Evolutionary conservation across 345 rosid species (phyloP).

Genomic region (Corymbia maculata): DNA sequence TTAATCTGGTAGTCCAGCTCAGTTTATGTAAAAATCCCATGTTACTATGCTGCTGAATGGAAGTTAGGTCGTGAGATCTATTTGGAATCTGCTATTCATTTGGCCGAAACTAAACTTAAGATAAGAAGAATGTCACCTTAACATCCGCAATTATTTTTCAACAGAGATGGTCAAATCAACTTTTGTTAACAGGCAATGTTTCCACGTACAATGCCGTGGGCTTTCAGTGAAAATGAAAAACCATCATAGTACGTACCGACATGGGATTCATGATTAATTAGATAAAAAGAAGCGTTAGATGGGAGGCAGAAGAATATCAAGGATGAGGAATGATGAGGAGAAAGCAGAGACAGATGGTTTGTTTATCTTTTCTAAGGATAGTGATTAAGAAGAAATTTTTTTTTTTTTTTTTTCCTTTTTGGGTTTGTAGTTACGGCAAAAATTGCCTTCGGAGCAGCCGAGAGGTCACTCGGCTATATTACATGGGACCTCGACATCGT

Average conservation of each 20-base stretch:
- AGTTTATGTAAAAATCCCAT: neutral
- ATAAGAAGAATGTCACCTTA: neutral
- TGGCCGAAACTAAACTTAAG: neutral
- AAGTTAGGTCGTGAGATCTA: neutral
- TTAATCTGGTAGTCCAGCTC: neutral
- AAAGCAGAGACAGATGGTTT: neutral
- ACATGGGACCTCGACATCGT: neutral
- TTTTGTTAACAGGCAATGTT: neutral
- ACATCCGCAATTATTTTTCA: neutral
- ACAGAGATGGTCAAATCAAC: neutral
- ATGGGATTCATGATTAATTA: neutral
- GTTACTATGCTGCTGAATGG: neutral
- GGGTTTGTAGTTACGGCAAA: neutral
- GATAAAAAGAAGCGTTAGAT: neutral
- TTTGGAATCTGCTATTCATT: neutral
- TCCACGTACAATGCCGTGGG: neutral
- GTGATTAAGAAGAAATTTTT: neutral
- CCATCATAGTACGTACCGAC: neutral
- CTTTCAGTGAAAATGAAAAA: neutral
- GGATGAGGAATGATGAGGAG: neutral
- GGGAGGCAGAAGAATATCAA: neutral
- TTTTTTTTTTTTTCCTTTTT: accelerated
- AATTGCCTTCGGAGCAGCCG: neutral
- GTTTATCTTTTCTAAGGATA: neutral
- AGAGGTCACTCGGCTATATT: neutral